These are phyloP conservation scores for Debaryomyces sp. DNA, from an alignment of 1,139 yeast genomes.

Conservation along the genomic window DNA sequence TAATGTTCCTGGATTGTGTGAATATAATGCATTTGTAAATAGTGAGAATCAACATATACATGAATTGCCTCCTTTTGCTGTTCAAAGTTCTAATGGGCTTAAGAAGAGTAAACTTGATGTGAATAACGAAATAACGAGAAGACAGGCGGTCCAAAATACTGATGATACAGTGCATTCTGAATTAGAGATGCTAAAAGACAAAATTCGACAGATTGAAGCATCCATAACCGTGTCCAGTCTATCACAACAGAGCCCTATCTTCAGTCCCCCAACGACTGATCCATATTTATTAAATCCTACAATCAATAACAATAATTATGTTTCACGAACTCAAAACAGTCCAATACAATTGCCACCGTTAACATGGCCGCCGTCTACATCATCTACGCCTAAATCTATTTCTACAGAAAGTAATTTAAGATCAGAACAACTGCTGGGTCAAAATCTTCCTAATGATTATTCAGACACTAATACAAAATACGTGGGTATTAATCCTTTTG, in stretches of 20 bases:
- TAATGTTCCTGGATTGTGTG: slow-evolving; percentile 29
- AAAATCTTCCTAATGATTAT: slow-evolving; percentile 2
- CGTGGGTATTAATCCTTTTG: slow-evolving; percentile 32
- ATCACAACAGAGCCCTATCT: not conserved
- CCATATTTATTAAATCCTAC: not conserved
- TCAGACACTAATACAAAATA: slow-evolving; percentile 18
- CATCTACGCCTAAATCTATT: not conserved
- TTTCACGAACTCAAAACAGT: not conserved
- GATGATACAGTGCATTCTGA: slow-evolving; percentile 13
- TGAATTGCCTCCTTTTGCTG: slow-evolving; percentile 17
- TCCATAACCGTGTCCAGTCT: slow-evolving; percentile 35
- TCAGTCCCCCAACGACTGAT: not conserved
- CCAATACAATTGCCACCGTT: slow-evolving; percentile 18
- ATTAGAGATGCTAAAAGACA: slow-evolving; percentile 36
- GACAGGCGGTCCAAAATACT: not conserved
- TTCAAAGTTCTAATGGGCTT: slow-evolving; percentile 8
- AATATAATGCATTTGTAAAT: slow-evolving; percentile 17
- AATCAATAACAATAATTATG: not conserved
- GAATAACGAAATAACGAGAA: not conserved
- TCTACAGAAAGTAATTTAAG: not conserved
- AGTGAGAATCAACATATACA: not conserved
- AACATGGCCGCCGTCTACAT: slow-evolving; percentile 11
- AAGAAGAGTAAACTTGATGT: not conserved
- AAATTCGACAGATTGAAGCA: slow-evolving; percentile 47
- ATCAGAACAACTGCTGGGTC: not conserved